Percentiles rank a stretch among this genome's conserved stretches.
Evolutionary conservation across 305 asterid genomes (phyloP).

Genomic region (Lippia alba): DNA sequence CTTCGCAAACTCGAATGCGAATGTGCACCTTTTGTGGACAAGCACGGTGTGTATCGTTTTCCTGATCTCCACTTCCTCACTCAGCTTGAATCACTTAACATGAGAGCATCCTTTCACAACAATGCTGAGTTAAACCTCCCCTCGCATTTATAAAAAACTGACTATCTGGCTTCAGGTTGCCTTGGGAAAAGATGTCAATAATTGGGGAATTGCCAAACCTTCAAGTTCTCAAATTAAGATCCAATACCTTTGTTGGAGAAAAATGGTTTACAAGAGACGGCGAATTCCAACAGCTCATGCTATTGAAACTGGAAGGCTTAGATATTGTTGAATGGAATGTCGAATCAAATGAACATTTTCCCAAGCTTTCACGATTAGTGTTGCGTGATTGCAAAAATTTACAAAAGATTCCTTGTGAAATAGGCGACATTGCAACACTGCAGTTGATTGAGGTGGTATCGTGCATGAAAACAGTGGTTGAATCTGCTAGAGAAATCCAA

Average conservation of each 20-base stretch:
- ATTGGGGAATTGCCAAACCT: slow-evolving; percentile 32
- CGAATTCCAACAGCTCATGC: slow-evolving; percentile 30
- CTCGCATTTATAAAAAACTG: slow-evolving; percentile 10
- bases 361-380: slow-evolving; percentile 16
- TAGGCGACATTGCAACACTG: slow-evolving; percentile 16
- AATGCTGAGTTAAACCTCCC: slow-evolving; percentile 8
- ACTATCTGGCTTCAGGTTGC: no score
- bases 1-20: slow-evolving; percentile 30
- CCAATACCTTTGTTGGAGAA: background rate
- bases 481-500: slow-evolving; percentile 17
- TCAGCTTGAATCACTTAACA: slow-evolving; percentile 2
- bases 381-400: background rate
- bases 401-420: slow-evolving; percentile 27
- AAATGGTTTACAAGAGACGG: slow-evolving; percentile 25
- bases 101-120: background rate
- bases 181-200: slow-evolving; percentile 20
- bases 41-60: background rate
- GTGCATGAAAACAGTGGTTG: background rate
- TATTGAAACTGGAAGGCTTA: slow-evolving; percentile 3
- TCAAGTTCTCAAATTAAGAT: slow-evolving; percentile 33
- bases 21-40: background rate
- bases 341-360: background rate
- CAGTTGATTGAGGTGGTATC: slow-evolving; percentile 16
- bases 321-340: slow-evolving; percentile 3
- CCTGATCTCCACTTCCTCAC: slow-evolving; percentile 25